These are phyloP conservation scores for Priceomyces castillae DNA, from an alignment of 805 yeast genomes.

Conservation along the genomic window DNA sequence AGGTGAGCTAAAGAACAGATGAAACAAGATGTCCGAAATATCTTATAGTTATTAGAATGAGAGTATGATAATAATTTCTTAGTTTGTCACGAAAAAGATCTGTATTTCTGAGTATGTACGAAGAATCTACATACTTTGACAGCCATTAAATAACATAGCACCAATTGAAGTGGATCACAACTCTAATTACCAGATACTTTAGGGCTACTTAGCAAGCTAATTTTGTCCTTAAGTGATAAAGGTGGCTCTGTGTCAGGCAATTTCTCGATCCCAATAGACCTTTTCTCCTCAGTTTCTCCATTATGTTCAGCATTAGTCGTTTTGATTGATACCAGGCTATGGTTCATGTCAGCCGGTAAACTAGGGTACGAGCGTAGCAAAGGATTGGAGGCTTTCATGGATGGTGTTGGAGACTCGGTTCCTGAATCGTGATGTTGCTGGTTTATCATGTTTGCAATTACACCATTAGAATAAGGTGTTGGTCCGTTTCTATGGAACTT, in stretches of 20 bases:
- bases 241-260: constrained; percentile 29
- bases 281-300: constrained; percentile 21
- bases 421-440: constrained; percentile 5
- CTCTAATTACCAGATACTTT: neutral
- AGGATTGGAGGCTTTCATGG: constrained; percentile 2
- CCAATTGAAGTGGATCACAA: constrained; percentile 14
- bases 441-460: constrained; percentile 28
- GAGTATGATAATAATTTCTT: too few species aligned
- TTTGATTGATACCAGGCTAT: constrained; percentile 19
- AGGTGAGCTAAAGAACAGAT: too few species aligned
- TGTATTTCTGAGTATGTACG: too few species aligned
- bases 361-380: constrained; percentile 1
- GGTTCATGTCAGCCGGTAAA: constrained; percentile 3
- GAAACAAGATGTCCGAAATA: too few species aligned
- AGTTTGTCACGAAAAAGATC: too few species aligned
- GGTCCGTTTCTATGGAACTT: constrained; percentile 46
- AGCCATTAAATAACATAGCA: too few species aligned
- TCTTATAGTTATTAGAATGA: too few species aligned
- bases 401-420: constrained; percentile 7
- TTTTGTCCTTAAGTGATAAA: constrained; percentile 45
- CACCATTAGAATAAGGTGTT: constrained; percentile 31
- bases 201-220: constrained; percentile 32
- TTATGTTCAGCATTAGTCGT: constrained; percentile 30
- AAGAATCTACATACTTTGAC: too few species aligned
- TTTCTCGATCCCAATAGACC: constrained; percentile 11